Percentiles rank a stretch among this genome's conserved stretches.
Conservation (phyloP, 345 rosid genomes). For the Luvunga scandens region DNA sequence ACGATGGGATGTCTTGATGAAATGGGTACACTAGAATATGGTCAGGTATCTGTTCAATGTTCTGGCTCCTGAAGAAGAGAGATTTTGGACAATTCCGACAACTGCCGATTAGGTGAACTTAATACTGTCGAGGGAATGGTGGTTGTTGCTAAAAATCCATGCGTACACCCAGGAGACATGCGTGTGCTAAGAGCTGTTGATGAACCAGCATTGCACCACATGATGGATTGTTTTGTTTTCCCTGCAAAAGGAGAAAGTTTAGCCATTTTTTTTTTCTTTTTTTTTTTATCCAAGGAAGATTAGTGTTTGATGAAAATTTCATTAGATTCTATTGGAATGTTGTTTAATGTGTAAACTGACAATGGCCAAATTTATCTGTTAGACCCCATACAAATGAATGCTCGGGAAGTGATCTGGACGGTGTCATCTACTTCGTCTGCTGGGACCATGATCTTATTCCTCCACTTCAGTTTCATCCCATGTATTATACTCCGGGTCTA, state of each 20-base stretch:
- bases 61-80: too few species aligned
- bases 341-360: not conserved
- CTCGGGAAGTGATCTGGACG: not conserved
- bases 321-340: too few species aligned
- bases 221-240: constrained; percentile 33
- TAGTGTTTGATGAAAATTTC: too few species aligned
- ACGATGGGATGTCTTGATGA: constrained; percentile 29
- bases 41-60: too few species aligned
- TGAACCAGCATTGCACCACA: constrained; percentile 21
- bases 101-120: not conserved
- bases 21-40: too few species aligned
- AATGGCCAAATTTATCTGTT: not conserved
- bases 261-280: too few species aligned
- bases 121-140: not conserved
- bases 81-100: not conserved
- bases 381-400: constrained; percentile 30
- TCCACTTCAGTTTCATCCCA: not conserved
- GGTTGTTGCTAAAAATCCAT: constrained; percentile 29
- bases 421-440: too few species aligned
- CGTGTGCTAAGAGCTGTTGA: constrained; percentile 11
- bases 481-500: constrained; percentile 16
- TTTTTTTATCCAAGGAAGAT: too few species aligned
- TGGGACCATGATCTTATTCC: too few species aligned
- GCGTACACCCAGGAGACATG: too few species aligned
- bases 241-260: constrained; percentile 27